Conservation (phyloP, 2,329 filamentous ascomycete genomes). For the Fusarium floridanum region DNA sequence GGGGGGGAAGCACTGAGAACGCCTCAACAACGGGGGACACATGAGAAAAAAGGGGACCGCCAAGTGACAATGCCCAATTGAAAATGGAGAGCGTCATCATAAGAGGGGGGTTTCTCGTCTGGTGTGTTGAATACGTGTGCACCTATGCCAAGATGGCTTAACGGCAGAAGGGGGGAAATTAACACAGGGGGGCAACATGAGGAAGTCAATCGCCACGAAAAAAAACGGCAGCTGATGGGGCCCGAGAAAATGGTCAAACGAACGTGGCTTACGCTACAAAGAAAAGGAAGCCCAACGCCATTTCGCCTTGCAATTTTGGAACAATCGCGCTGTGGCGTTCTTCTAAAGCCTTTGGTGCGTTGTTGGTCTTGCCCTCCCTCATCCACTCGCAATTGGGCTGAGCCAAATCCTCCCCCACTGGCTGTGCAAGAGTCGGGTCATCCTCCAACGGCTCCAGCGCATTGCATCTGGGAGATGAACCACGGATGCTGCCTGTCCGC, state of each 20-base stretch:
- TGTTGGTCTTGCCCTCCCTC: background rate
- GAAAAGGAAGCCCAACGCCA: background rate
- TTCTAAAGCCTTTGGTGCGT: conserved; percentile 4
- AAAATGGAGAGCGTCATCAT: conserved; percentile 24
- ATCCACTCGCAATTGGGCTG: background rate
- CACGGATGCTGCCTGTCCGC: background rate
- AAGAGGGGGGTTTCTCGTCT: background rate
- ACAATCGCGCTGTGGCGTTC: conserved; percentile 34
- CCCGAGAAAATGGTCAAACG: conserved; percentile 15
- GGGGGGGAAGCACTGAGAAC: background rate
- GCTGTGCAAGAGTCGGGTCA: background rate
- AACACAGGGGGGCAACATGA: conserved; percentile 7
- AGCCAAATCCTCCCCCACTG: background rate
- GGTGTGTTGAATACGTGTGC: background rate
- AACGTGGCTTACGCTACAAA: conserved; percentile 10
- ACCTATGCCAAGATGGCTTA: conserved; percentile 2
- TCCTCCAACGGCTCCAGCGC: background rate
- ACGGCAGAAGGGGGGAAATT: conserved; percentile 32
- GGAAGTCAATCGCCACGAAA: conserved; percentile 30
- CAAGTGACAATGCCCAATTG: conserved; percentile 2
- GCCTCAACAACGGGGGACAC: background rate
- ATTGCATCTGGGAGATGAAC: background rate
- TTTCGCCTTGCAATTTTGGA: conserved; percentile 9
- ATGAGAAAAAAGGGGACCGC: conserved; percentile 3
- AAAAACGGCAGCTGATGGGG: conserved; percentile 20